Percentiles rank a stretch among this genome's conserved stretches.
phyloP scores from a whole-genome alignment of 2,329 filamentous ascomycete genomes.

The Escovopsis sp. region DNA sequence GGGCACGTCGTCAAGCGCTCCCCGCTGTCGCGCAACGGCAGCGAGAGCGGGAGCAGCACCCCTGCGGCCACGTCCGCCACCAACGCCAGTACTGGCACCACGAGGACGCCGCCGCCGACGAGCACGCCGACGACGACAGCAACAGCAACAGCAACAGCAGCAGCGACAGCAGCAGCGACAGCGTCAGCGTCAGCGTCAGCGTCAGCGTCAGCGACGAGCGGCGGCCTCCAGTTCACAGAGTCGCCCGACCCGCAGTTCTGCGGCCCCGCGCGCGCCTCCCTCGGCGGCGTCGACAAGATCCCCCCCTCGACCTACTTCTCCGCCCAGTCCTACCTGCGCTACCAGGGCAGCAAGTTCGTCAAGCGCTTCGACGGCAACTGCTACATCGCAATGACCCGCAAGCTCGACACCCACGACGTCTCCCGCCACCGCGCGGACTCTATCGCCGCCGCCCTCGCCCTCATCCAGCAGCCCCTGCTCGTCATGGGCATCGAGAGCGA shows the following conservation, averaged over 20 bases:
- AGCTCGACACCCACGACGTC: constrained; percentile 93
- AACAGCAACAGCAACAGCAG: too few species aligned
- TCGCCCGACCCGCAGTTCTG: constrained; percentile 51
- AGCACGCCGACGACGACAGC: too few species aligned
- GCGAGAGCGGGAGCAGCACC: constrained; percentile 14
- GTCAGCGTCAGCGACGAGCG: too few species aligned
- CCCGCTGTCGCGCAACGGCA: constrained; percentile 32
- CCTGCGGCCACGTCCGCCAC: constrained; percentile 5
- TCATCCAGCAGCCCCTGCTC: constrained; percentile 79
- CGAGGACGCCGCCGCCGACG: too few species aligned
- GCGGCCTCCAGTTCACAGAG: constrained; percentile 10
- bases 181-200: too few species aligned
- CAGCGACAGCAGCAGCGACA: too few species aligned
- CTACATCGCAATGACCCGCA: constrained; percentile 96
- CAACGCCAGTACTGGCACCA: too few species aligned
- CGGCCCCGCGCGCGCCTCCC: constrained; percentile 36
- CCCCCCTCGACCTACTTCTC: constrained; percentile 80
- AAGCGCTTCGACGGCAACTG: constrained; percentile 96
- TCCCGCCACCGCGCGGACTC: constrained; percentile 58
- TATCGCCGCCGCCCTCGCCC: constrained; percentile 59
- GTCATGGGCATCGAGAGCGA: constrained; percentile 93
- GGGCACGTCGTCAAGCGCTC: constrained; percentile 52
- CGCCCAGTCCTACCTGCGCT: constrained; percentile 91
- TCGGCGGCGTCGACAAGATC: constrained; percentile 35
- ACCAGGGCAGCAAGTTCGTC: constrained; percentile 93